These are phyloP conservation scores for Bryopsis sp. DNA, from an alignment of 139 green algal species.

Conservation along the genomic window DNA sequence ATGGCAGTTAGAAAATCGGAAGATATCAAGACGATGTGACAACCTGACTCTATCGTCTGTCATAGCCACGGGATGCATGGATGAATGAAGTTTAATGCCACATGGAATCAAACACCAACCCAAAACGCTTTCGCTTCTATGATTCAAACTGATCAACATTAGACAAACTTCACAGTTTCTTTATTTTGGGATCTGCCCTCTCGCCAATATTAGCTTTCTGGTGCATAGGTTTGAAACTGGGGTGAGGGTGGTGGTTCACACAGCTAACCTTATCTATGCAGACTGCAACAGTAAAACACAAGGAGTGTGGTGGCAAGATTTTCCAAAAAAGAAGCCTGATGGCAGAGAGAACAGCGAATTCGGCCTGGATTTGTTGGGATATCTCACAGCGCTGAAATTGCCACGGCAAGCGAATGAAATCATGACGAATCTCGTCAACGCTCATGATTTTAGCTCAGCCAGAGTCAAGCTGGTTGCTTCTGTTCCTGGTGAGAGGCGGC, in stretches of 20 bases:
- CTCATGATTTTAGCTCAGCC: conserved; percentile 57
- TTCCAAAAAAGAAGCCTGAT: conserved; percentile 12
- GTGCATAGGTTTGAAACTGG: conserved; percentile 40
- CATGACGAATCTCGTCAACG: conserved; percentile 9
- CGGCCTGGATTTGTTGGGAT: conserved; percentile 42
- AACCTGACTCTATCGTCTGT: too few species aligned
- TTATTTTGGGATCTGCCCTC: too few species aligned
- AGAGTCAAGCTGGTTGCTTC: conserved; percentile 19
- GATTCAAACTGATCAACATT: too few species aligned
- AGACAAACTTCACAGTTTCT: too few species aligned
- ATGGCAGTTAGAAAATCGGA: too few species aligned
- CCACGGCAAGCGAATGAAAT: conserved; percentile 15
- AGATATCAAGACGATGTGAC: too few species aligned
- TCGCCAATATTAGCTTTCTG: too few species aligned
- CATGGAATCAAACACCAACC: too few species aligned
- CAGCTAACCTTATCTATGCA: conserved; percentile 69
- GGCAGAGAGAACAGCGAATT: conserved; percentile 33
- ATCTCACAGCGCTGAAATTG: conserved; percentile 45
- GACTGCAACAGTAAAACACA: conserved; percentile 80
- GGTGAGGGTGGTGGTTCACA: conserved; percentile 65
- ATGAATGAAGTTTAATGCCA: too few species aligned
- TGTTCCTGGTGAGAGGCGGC: conserved; percentile 1
- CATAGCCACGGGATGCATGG: too few species aligned
- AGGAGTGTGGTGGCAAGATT: conserved; percentile 23
- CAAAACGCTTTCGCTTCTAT: too few species aligned